Conservation (phyloP, 2,329 filamentous ascomycete genomes). For the Talaromyces sp. region DNA sequence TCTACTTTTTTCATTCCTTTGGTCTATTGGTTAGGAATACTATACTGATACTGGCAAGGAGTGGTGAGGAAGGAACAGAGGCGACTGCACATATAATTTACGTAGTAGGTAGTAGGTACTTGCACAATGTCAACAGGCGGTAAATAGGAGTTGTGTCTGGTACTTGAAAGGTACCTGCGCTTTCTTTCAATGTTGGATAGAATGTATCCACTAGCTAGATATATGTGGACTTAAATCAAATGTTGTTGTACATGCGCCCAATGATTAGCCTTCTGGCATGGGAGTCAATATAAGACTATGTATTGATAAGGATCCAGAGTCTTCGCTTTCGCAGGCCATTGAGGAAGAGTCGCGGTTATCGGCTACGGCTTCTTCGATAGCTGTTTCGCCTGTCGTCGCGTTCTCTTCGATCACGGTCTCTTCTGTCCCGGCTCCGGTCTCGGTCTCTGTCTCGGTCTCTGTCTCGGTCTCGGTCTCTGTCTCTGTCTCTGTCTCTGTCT, state of each 20-base stretch:
- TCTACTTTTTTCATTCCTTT: too few relatives aligned
- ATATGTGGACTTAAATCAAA: neutral
- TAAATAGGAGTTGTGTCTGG: neutral
- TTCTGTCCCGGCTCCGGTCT: constrained; percentile 19
- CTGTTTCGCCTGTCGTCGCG: constrained; percentile 12
- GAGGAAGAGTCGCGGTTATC: neutral
- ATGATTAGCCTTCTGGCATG: neutral
- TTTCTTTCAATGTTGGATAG: neutral
- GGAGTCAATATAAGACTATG: neutral
- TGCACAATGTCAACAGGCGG: neutral
- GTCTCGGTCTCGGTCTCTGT: constrained; percentile 19
- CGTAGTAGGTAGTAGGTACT: too few relatives aligned
- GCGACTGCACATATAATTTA: too few relatives aligned
- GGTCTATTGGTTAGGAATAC: too few relatives aligned
- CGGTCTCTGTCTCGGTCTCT: constrained; percentile 17
- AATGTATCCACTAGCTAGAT: neutral
- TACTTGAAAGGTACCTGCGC: neutral
- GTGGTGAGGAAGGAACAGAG: too few relatives aligned
- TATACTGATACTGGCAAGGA: too few relatives aligned
- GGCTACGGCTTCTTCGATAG: constrained; percentile 19
- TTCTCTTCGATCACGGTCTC: constrained; percentile 9
- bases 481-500: neutral
- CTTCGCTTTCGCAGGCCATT: neutral
- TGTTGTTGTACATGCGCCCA: neutral
- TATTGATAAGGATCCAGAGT: neutral